Conservation (phyloP, 495 filamentous ascomycete species). For the Hyaloscypha bicolor region DNA sequence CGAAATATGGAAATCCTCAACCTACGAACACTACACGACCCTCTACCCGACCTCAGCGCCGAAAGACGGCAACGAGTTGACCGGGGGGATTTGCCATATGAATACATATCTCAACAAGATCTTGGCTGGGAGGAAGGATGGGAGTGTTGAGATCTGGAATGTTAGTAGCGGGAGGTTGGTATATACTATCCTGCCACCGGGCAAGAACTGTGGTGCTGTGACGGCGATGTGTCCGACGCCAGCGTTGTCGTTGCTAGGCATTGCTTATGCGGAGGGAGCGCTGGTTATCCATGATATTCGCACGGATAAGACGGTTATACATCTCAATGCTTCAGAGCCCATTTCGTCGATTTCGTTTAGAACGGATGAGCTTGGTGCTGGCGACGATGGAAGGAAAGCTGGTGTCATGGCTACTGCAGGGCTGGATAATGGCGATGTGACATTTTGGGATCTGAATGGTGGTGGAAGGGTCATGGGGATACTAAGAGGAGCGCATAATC, state of each 20-base stretch:
- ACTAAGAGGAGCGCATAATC: constrained; percentile 82
- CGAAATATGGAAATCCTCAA: constrained; percentile 86
- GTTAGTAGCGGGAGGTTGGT: constrained; percentile 86
- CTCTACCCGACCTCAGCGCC: constrained; percentile 53
- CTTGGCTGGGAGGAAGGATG: constrained; percentile 81
- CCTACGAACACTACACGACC: constrained; percentile 87
- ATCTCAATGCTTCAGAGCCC: constrained; percentile 58
- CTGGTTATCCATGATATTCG: constrained; percentile 80
- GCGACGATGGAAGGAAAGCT: constrained; percentile 76
- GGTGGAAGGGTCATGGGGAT: constrained; percentile 81
- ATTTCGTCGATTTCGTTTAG: constrained; percentile 89
- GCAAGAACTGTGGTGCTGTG: constrained; percentile 67
- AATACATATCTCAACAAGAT: constrained; percentile 96
- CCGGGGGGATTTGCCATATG: constrained; percentile 76
- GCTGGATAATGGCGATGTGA: constrained; percentile 75
- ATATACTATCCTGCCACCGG: constrained; percentile 76
- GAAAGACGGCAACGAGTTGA: constrained; percentile 60
- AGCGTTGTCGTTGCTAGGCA: constrained; percentile 80
- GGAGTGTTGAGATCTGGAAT: constrained; percentile 97
- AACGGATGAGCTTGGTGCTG: constrained; percentile 86
- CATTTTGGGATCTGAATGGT: constrained; percentile 92
- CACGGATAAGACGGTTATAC: constrained; percentile 68
- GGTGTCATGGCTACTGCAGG: constrained; percentile 88
- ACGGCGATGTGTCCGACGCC: constrained; percentile 83
- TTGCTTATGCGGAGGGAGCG: constrained; percentile 79